Conservation (phyloP, 1,284 basidiomycete genomes). For the Cutaneotrichosporon curvatum region DNA sequence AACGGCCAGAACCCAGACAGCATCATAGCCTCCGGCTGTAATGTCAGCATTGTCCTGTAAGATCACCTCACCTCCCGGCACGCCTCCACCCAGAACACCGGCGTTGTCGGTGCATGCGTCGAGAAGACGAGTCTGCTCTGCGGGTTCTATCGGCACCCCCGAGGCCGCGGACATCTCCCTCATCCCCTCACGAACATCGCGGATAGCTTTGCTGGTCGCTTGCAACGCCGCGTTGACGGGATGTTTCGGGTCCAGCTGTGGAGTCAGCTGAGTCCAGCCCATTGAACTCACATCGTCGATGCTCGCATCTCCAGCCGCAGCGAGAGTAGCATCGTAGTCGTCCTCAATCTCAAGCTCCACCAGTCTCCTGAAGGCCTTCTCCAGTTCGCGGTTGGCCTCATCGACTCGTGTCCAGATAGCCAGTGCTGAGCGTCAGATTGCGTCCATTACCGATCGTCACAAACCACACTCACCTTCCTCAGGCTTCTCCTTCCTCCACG, state of each 20-base stretch:
- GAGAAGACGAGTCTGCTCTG: constrained; percentile 79
- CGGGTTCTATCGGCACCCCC: constrained; percentile 83
- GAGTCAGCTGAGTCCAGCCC: not conserved
- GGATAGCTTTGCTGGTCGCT: constrained; percentile 14
- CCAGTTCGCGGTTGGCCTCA: constrained; percentile 37
- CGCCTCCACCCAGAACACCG: constrained; percentile 88
- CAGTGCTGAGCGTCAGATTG: constrained; percentile 49
- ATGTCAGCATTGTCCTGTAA: constrained; percentile 6
- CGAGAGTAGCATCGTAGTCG: constrained; percentile 30
- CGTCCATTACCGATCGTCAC: not conserved
- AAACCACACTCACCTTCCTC: constrained; percentile 51
- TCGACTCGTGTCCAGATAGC: constrained; percentile 65
- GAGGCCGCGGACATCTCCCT: constrained; percentile 74
- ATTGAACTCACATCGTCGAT: constrained; percentile 27
- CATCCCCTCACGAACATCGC: constrained; percentile 76
- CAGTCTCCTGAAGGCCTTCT: constrained; percentile 28
- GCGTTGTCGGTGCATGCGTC: constrained; percentile 67
- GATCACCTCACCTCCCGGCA: constrained; percentile 82
- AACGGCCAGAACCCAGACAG: constrained; percentile 82
- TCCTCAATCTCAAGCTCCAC: constrained; percentile 30
- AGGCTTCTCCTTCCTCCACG: constrained; percentile 66
- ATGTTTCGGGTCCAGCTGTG: not conserved
- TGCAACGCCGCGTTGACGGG: not conserved
- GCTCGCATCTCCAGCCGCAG: constrained; percentile 2
- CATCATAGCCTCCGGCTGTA: constrained; percentile 96